Evolutionary conservation across 176 grass and related monocot species (phyloP), one percentile per base, ranked within the genome.

Genomic region (Poa annua): DNA sequence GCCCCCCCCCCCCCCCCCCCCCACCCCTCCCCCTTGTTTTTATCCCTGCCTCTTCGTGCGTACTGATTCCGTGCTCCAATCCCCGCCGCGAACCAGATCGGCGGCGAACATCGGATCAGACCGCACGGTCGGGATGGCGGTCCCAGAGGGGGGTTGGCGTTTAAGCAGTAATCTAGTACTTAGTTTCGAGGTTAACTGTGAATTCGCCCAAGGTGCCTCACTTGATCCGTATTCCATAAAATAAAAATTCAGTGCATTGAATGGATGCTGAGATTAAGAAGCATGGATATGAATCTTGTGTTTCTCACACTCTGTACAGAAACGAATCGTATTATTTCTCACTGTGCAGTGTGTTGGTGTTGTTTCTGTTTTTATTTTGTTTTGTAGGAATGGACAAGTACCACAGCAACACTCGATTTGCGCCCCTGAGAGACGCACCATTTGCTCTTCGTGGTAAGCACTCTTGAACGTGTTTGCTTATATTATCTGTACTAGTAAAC

Each of bases 381-480:
- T 49, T 4, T 25, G 54, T 54, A 89, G 88, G 62, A 71, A 89
- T 89, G 88, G 88, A 81, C 14, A 89, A 81, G 71, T 55, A 54
- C 26, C 74, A 81, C 12, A 45, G 21, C 60, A 85, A 71, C 20
- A 11, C 83, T 35, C 62, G 9, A 10, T 85, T 71, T 81, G 62
- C 60, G 41, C 33, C 83, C 17, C 44, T 85, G 4, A 77, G 34
- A 5, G 52, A 85, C 0, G 10, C 78, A 21, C 72, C 83, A 22
- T 85, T 85, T 85, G 88, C 88, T 81, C 53, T 81, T 3, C 63
- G 71, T 63, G 88, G 88, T 89, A 85, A 54, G 25, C 10, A 53
- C 22, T 50, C 5, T 38, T 70, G 1, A 10, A 10, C 4, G 22
- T 16, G n/a, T 79, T 36, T 74, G 22, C 26, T n/a, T 65, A 44